These are phyloP conservation scores for Cryptosporidium canis DNA, from an alignment of 169 alveolate species.

Conservation along the genomic window DNA sequence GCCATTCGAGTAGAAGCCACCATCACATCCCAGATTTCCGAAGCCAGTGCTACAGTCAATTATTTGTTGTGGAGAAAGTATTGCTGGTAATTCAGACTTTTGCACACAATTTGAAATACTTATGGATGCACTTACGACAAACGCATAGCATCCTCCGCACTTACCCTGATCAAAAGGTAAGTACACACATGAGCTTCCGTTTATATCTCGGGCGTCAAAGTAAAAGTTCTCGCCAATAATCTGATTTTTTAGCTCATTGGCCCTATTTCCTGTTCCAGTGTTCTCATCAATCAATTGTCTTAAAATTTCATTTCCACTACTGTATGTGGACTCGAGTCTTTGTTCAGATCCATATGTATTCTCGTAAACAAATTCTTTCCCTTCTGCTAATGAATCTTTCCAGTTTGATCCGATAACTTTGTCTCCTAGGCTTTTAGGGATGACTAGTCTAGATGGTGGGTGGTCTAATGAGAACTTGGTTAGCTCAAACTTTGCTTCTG, in stretches of 20 bases:
- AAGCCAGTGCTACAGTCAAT: conserved; percentile 39
- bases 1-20: conserved; percentile 65
- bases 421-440: conserved; percentile 4
- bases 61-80: conserved; percentile 66
- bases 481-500: conserved; percentile 31
- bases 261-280: neutral
- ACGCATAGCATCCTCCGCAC: conserved; percentile 68
- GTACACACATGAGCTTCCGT: conserved; percentile 54
- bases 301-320: conserved; percentile 2
- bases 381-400: conserved; percentile 52
- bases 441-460: conserved; percentile 23
- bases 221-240: neutral
- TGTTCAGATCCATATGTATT: neutral
- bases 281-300: neutral
- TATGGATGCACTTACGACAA: conserved; percentile 40
- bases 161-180: conserved; percentile 54
- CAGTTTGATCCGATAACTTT: conserved; percentile 6
- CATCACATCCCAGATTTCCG: conserved; percentile 64
- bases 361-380: neutral
- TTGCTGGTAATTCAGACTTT: neutral
- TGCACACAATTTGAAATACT: conserved; percentile 51
- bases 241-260: neutral
- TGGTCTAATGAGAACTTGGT: conserved; percentile 27
- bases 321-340: neutral
- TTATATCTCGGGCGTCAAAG: conserved; percentile 33